Evolutionary conservation across 2,329 filamentous ascomycete genomes (phyloP).

Genomic region (Diaporthe sp.): DNA sequence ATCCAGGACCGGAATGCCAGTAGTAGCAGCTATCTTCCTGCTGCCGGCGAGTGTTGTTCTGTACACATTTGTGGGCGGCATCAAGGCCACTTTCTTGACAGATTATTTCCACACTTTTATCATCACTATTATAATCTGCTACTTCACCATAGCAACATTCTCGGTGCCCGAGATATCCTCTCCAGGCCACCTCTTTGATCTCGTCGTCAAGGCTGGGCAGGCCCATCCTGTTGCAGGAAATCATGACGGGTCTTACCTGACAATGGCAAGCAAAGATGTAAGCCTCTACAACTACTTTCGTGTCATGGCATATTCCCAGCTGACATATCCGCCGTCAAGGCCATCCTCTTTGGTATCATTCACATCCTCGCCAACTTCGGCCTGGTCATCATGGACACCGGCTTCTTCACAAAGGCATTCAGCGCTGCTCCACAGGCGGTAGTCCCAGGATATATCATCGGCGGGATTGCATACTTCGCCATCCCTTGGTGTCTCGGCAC

Average conservation of each 20-base stretch:
- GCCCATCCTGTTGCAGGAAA: conserved; percentile 65
- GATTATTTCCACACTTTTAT: conserved; percentile 69
- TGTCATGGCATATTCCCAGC: too few relatives aligned
- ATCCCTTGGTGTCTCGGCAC: conserved; percentile 68
- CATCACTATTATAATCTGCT: conserved; percentile 66
- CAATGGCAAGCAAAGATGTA: conserved; percentile 66
- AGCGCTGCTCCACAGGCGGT: conserved; percentile 60
- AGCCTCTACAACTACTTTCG: neutral
- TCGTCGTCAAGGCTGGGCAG: conserved; percentile 59
- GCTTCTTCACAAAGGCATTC: conserved; percentile 67
- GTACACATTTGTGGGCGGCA: conserved; percentile 56
- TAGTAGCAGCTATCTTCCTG: conserved; percentile 61
- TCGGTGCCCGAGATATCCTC: conserved; percentile 59
- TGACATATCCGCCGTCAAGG: conserved; percentile 42
- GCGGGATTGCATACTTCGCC: conserved; percentile 66
- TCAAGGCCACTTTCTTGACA: conserved; percentile 60
- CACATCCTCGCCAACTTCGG: conserved; percentile 65
- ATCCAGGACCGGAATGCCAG: conserved; percentile 39
- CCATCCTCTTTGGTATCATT: conserved; percentile 64
- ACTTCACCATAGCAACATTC: conserved; percentile 58
- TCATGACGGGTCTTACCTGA: conserved; percentile 66
- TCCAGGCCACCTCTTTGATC: conserved; percentile 61
- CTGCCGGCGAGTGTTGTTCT: conserved; percentile 54
- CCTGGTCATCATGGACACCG: conserved; percentile 67
- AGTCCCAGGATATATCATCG: conserved; percentile 65